A percentile compares a stretch with the other conserved stretches of the same genome.
Evolutionary conservation across 352 stramenopile species (phyloP).

Genomic region (Pythium chondricola): DNA sequence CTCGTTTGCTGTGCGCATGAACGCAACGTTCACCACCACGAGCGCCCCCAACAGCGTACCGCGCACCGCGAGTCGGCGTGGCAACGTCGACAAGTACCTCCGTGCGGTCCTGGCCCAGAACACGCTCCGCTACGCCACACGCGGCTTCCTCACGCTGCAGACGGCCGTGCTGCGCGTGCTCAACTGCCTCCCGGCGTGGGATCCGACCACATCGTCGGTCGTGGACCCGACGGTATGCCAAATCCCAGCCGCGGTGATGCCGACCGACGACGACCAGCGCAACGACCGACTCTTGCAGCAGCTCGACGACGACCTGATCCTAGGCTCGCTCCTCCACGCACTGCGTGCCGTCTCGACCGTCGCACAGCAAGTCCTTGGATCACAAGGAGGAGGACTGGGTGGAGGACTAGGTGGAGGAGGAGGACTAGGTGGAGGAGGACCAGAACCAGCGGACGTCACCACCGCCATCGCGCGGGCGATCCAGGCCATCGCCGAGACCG

Average conservation of each 20-base stretch:
- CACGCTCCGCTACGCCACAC: conserved; percentile 42
- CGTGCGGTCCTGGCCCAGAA: conserved; percentile 17
- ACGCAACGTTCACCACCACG: conserved; percentile 37
- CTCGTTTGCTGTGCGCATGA: conserved; percentile 60
- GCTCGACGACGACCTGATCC: conserved; percentile 45
- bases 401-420: too few relatives aligned
- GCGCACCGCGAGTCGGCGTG: conserved; percentile 23
- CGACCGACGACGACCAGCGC: conserved; percentile 1
- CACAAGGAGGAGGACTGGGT: neutral
- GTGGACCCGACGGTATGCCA: conserved; percentile 29
- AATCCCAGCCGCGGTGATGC: conserved; percentile 28
- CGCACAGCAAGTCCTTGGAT: neutral
- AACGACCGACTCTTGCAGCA: conserved; percentile 40
- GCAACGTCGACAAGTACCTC: conserved; percentile 15
- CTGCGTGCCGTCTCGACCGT: conserved; percentile 8
- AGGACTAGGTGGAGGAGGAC: too few relatives aligned
- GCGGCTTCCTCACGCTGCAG: conserved; percentile 71
- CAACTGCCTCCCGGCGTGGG: conserved; percentile 59
- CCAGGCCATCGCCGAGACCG: conserved; percentile 11
- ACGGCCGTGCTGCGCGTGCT: conserved; percentile 57
- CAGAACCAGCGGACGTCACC: too few relatives aligned
- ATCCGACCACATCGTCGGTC: conserved; percentile 24
- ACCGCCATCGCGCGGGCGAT: conserved; percentile 2
- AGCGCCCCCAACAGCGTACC: conserved; percentile 36
- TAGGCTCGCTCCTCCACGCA: conserved; percentile 30